Evolutionary conservation across 2,329 filamentous ascomycete genomes (phyloP).

Genomic region (Alternaria postmessia): DNA sequence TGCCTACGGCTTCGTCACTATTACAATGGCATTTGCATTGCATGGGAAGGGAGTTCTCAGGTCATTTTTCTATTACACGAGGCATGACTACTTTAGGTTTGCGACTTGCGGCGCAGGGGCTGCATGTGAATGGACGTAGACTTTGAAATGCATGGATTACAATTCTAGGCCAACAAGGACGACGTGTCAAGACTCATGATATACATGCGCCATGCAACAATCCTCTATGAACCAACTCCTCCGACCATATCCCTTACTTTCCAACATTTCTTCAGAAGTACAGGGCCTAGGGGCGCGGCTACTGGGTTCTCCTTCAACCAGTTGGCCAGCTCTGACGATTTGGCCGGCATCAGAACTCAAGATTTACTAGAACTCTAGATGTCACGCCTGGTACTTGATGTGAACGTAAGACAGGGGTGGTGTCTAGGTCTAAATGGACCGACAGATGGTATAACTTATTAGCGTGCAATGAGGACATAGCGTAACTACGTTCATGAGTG

Average conservation of each 20-base stretch:
- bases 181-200: neutral
- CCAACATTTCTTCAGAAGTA: too few species aligned
- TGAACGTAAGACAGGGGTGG: too few species aligned
- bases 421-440: neutral
- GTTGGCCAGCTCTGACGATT: too few species aligned
- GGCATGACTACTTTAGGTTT: neutral
- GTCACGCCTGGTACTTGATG: too few species aligned
- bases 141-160: neutral
- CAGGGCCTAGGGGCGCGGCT: too few species aligned
- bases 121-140: slow-evolving; percentile 2
- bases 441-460: neutral
- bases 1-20: slow-evolving; percentile 7
- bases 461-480: neutral
- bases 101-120: neutral
- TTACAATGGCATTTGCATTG: slow-evolving; percentile 25
- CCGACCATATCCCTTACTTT: too few species aligned
- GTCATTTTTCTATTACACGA: slow-evolving; percentile 6
- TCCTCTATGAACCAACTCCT: too few species aligned
- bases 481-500: neutral
- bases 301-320: too few species aligned
- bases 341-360: too few species aligned
- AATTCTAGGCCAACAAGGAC: neutral
- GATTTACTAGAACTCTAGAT: too few species aligned
- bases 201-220: neutral
- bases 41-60: slow-evolving; percentile 28